Base-by-base conservation (phyloP, 2,329 filamentous ascomycete genomes). In the Cyphellophora attinorum region DNA sequence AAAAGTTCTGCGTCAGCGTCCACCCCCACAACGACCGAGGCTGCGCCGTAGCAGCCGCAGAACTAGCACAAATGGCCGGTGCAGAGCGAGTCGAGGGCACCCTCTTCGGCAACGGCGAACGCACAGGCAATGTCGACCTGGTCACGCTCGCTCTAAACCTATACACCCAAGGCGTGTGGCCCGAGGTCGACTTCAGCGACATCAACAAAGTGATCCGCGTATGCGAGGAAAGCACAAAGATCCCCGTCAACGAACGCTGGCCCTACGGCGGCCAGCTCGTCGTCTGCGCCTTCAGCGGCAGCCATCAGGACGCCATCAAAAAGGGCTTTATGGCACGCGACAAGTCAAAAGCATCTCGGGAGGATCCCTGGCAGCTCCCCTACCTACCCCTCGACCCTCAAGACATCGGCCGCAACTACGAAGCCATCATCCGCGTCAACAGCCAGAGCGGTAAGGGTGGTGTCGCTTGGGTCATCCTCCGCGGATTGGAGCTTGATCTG, bases 351-450 rank as follows among this genome's bases (percentile, higher is more conserved):
- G 67, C 70, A 29, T 65, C 61, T 4, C 65, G 72, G 53, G 76
- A 89, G 37, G 75, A 79, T 52, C 66, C 63, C 27, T 96, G 89
- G 89, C 67, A 83, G 49, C 72, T 95, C 25, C 89, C 89, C 0
- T 96, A 96, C 56, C 79, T 96, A 31, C 89, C 89, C 10, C 73
- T 96, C 50, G 89, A 96, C 53, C 89, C 89, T 4, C 72, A 82
- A 53, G 89, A 96, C 53, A 94, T 96, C 45, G 89, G 89, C 33
- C 79, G 89, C 38, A 95, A 80, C n/a, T 96, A 96, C 72, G 88
- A 96, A 62, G 89, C 89, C 39, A 82, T 96, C 55, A 96, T 96
- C 56, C 83, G 89, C 40, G 89, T 96, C 72, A 98, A 96, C 68
- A 93, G 85, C 12, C 89, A 96, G 59, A 85, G 78, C 50, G 89